Base-by-base conservation (phyloP, 441 rosid species). In the Kokia cookei region DNA sequence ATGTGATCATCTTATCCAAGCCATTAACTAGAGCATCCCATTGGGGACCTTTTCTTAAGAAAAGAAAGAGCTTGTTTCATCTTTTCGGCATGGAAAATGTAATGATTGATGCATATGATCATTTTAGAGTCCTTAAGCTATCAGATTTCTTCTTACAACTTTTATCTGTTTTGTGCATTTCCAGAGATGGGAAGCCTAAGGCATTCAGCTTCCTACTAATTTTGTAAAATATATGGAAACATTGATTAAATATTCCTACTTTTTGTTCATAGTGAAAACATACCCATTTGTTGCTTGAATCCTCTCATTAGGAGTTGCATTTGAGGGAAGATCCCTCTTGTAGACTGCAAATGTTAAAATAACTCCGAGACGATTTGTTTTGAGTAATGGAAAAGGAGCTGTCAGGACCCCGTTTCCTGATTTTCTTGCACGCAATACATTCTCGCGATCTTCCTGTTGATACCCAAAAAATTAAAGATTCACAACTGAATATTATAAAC, bases 281-380 rank as follows among this genome's bases (percentile, higher is more conserved):
- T 84, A 94, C 98, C 98, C 98, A 64, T 87, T 81, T 62, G 98
- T 89, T 48, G 90, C 96, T 77, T 88, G 88, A 73, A 91, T 78
- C 82, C 96, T 90, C 79, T 94, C 97, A 53, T 85, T 76, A 40
- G 94, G 96, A 37, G 93, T 87, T 65, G 97, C 97, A 86, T 91
- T 86, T 42, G 91, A 80, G n/a, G 93, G 93, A 27, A 94, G 91
- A 72, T 91, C 96, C 68, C 81, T 82, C 82, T 86, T 92, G 84
- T 94, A 94, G 51, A 94, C 91, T 9, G 97, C 97, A 83, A 92
- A 94, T 43, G 97, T 94, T 86, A 94, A 84, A 73, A 94, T 94
- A 63, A 94, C 97, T 63, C 98, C 98, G 43, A 94, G 98, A 50
- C 98, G 89, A 62, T 91, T 91, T 65, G 96, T 85, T 87, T 94